Percentiles rank a stretch among this genome's conserved stretches.
Evolutionary conservation across 768 basidiomycete genomes (phyloP).

Genomic region (Lepiota subincarnata): DNA sequence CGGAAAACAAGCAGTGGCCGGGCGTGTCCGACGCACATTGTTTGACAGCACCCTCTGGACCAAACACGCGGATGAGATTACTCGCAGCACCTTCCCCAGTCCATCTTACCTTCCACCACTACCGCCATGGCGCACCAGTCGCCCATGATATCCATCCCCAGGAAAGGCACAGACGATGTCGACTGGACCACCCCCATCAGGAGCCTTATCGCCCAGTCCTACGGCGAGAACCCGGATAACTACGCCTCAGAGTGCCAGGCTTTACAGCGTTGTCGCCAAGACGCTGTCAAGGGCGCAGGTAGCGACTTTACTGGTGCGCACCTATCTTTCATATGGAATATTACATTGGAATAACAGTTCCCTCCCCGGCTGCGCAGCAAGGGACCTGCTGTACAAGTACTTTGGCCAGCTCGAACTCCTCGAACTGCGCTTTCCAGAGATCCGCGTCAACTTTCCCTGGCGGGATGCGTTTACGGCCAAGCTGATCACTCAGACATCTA

Average conservation of each 20-base stretch:
- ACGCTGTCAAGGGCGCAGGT: slow-evolving; percentile 94
- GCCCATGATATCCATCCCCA: slow-evolving; percentile 88
- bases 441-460: slow-evolving; percentile 95
- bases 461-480: slow-evolving; percentile 95
- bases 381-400: slow-evolving; percentile 97
- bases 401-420: slow-evolving; percentile 98
- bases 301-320: slow-evolving; percentile 87
- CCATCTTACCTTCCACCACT: slow-evolving; percentile 2
- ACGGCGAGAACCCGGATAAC: slow-evolving; percentile 88
- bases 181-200: slow-evolving; percentile 93
- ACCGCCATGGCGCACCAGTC: slow-evolving; percentile 67
- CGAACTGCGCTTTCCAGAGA: slow-evolving; percentile 94
- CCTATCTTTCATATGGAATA: background rate
- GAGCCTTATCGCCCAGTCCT: slow-evolving; percentile 82
- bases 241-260: slow-evolving; percentile 81
- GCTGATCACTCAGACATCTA: slow-evolving; percentile 89
- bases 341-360: background rate
- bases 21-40: slow-evolving; percentile 16
- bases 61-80: slow-evolving; percentile 16
- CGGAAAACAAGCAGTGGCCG: slow-evolving; percentile 5
- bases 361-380: slow-evolving; percentile 38
- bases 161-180: slow-evolving; percentile 93
- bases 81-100: slow-evolving; percentile 4
- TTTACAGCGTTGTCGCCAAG: slow-evolving; percentile 89
- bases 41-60: slow-evolving; percentile 17